phyloP scores from a whole-genome alignment of 1,284 basidiomycete species.

The Athelia sp. region DNA sequence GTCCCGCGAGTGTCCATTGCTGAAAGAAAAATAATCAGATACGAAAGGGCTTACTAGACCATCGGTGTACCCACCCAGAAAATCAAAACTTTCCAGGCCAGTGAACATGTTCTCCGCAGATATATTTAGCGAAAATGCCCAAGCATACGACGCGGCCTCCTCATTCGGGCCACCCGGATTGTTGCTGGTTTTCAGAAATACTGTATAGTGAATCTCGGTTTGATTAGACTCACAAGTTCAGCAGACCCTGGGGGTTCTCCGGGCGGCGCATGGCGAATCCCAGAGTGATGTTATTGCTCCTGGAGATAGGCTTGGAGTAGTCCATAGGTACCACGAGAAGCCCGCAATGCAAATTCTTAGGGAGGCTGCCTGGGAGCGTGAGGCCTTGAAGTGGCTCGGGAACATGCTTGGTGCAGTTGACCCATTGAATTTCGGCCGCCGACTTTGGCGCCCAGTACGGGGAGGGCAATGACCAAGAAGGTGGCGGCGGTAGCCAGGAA shows the following conservation, averaged over 20 bases:
- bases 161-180: background rate
- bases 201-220: no score
- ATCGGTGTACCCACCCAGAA: background rate
- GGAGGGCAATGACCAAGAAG: no score
- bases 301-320: background rate
- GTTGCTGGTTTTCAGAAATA: background rate
- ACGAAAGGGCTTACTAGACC: no score
- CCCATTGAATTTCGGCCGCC: background rate
- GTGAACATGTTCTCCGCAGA: background rate
- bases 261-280: conserved; percentile 1
- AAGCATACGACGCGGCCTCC: background rate
- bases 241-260: background rate
- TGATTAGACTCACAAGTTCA: background rate
- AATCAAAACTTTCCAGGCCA: background rate
- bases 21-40: no score
- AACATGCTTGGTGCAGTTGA: background rate
- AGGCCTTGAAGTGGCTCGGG: background rate
- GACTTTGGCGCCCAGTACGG: no score
- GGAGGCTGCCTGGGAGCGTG: background rate
- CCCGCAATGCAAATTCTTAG: background rate
- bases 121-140: background rate
- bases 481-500: no score
- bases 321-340: background rate
- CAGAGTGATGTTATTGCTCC: background rate
- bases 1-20: background rate